Evolutionary conservation across 441 rosid genomes (phyloP).

Genomic region (Gossypium gossypioides): DNA sequence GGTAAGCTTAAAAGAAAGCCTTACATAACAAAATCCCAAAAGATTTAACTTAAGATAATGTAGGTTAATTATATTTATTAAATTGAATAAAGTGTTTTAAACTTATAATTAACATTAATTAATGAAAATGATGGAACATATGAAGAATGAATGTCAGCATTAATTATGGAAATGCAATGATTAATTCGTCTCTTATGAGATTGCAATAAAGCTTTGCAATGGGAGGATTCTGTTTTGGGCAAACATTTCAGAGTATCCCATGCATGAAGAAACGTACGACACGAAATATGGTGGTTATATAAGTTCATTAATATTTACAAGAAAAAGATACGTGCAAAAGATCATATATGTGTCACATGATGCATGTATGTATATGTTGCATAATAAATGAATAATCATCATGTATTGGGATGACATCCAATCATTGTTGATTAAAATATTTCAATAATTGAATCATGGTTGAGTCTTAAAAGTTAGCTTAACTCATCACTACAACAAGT

Average conservation of each 20-base stretch:
- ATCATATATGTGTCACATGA: background rate
- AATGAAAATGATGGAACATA: background rate
- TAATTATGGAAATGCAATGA: background rate
- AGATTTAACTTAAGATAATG: background rate
- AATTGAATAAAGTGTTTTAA: no score
- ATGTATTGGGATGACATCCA: background rate
- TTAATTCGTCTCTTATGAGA: background rate
- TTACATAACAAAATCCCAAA: background rate
- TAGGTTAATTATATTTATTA: no score
- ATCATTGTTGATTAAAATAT: background rate
- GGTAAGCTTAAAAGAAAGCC: background rate
- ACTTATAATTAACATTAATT: background rate
- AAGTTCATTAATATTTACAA: background rate
- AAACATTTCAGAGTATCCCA: background rate
- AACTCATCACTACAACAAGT: background rate
- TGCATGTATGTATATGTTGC: background rate
- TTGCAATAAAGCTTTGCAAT: background rate
- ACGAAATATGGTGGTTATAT: background rate
- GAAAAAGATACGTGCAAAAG: background rate
- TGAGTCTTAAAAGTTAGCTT: background rate
- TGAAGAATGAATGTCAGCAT: background rate
- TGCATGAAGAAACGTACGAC: background rate
- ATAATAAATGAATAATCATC: background rate
- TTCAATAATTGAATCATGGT: background rate
- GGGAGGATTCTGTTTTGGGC: background rate